Base-by-base conservation (phyloP, 495 filamentous ascomycete species). In the Tetracladium setigerum region DNA sequence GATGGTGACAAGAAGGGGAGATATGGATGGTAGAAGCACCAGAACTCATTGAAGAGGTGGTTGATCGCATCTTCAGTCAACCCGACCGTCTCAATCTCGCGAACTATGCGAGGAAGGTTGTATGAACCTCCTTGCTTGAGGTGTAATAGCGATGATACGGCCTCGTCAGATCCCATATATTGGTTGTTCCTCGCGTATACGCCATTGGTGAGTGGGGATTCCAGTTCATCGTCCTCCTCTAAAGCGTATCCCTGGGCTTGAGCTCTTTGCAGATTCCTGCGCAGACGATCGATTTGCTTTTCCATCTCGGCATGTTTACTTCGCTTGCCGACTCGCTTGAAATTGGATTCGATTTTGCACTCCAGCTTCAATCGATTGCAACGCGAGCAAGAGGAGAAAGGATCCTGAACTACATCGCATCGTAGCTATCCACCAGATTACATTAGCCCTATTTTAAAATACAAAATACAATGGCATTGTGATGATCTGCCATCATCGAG, bases 241-340 rank as follows among this genome's bases (percentile, higher is more conserved):
- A 74, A 34, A 49, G 59, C 61, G 46, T 64, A 82, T 46, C 65
- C 73, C 52, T 70, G 76, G 34, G 58, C 55, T 62, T 67, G 68
- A 45, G 71, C 75, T 49, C 58, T 58, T 41, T 70, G 62, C 39
- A 76, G 66, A 50, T 62, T 73, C 24, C 62, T 66, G 37, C 68
- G 66, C 44, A 71, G 61, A 46, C 67, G 69, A 40, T 83, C 82
- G 54, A 88, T 81, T 68, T 88, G 82, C 66, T 84, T 86, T 61
- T 92, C 89, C 88, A 95, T 94, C 64, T 95, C 89, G 38, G 87
- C 87, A 65, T 95, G 88, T 57, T 86, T 86, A 49, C 80, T 87
- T 40, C 90, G 81, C 72, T 96, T 96, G 43, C 87, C 89, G 30
- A 95, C 74, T 41, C 90, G 84, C 67, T 92, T 94, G 69, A 96